A percentile compares a stretch with the other conserved stretches of the same genome.
Conservation (phyloP, 768 basidiomycete species). For the Bullera alba region DNA sequence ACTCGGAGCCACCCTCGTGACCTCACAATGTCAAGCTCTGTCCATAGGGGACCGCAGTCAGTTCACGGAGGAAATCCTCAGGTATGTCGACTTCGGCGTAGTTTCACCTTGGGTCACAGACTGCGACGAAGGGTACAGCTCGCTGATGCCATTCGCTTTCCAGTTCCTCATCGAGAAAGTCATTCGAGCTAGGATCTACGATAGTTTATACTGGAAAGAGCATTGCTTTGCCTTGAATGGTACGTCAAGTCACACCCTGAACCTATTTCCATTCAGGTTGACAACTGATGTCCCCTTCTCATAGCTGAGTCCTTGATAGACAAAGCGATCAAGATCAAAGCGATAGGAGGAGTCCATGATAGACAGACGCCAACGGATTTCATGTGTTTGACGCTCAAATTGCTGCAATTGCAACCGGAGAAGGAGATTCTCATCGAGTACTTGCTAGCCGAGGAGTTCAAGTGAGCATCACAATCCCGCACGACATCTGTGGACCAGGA, state of each 20-base stretch:
- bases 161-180: conserved; percentile 93
- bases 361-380: conserved; percentile 94
- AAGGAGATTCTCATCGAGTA: conserved; percentile 96
- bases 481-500: too few species aligned
- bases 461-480: too few species aligned
- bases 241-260: conserved; percentile 42
- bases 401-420: conserved; percentile 94
- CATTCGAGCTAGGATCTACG: conserved; percentile 92
- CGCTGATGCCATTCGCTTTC: background rate
- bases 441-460: conserved; percentile 93
- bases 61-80: conserved; percentile 58
- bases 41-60: conserved; percentile 74
- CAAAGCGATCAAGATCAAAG: conserved; percentile 72
- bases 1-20: too few species aligned
- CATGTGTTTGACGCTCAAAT: conserved; percentile 81
- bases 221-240: conserved; percentile 96
- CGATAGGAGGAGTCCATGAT: conserved; percentile 81
- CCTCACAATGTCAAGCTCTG: conserved; percentile 75
- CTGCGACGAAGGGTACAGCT: background rate
- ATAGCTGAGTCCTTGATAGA: conserved; percentile 92
- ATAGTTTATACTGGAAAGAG: conserved; percentile 93
- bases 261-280: background rate
- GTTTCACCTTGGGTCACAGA: background rate
- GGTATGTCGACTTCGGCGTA: background rate
- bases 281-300: background rate